Evolutionary conservation across 306 rosid species (phyloP), one percentile per base, ranked within the genome.

Genomic region (Quercus variabilis): DNA sequence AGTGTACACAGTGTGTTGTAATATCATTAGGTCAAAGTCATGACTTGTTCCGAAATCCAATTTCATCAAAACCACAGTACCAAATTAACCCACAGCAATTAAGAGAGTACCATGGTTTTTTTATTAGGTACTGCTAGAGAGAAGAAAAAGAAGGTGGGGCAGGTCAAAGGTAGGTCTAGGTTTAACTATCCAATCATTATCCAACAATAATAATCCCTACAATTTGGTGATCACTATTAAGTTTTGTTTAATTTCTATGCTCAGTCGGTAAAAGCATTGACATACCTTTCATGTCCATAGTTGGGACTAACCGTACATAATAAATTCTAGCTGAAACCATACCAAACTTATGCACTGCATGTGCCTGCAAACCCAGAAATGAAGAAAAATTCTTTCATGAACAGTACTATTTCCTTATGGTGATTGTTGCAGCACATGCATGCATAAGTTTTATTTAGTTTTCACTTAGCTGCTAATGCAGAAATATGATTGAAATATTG

Each of bases 101-200:
- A 49, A 12, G 54, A 49, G 12, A 49, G 54, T 49, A 13, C 54
- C 54, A 49, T 49, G 54, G 17, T 12, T 49, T 49, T 49, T 49
- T 13, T 13, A 49, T 49, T 13, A 3, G 14, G 54, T 49, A 49
- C 54, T 11, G 17, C 54, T 3, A 12, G 41, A 35, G 41, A 35
- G 9, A 49, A 49, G 54, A 49, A 71, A 35, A 14, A 67, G 81
- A 78, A 78, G 88, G 79, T 79, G 79, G 81, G 86, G 80, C 82
- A 75, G 85, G 88, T 73, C 83, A 80, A 74, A 72, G 90, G 77
- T 82, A 76, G 85, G 86, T 82, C 75, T 62, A 71, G 79, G 60
- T 83, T 84, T 81, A 83, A 58, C 79, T 13, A 0, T 69, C 77
- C 60, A 76, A 78, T 55, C 41, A 54, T 21, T 64, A 77, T 71